Percentiles rank a stretch among this genome's conserved stretches.
These are phyloP conservation scores for Quillaja saponaria DNA, from an alignment of 306 rosid species.

Conservation along the genomic window DNA sequence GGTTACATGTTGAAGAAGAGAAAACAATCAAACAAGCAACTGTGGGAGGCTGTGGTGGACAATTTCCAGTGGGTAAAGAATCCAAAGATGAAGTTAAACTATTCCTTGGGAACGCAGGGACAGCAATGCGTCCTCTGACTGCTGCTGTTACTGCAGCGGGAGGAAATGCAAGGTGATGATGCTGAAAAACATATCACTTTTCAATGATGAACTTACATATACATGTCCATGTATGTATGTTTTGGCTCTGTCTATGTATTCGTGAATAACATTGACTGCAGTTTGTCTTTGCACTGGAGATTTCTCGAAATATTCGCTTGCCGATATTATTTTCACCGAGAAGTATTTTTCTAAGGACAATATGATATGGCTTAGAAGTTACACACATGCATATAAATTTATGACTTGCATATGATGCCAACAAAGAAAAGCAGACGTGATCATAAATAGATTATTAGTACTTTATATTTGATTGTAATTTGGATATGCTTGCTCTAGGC, in stretches of 20 bases:
- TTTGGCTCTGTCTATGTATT: too few species aligned
- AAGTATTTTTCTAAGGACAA: neutral
- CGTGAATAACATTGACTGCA: too few species aligned
- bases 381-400: neutral
- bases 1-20: constrained; percentile 80
- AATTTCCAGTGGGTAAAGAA: constrained; percentile 63
- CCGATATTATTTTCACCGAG: too few species aligned
- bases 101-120: constrained; percentile 99
- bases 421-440: neutral
- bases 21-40: constrained; percentile 65
- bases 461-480: too few species aligned
- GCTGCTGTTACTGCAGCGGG: constrained; percentile 96
- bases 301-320: too few species aligned
- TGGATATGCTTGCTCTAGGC: too few species aligned
- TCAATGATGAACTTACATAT: too few species aligned
- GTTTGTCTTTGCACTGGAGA: too few species aligned
- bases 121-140: constrained; percentile 98
- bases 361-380: neutral
- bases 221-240: too few species aligned
- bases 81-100: constrained; percentile 73
- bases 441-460: too few species aligned
- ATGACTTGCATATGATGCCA: neutral
- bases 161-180: constrained; percentile 70
- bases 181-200: too few species aligned
- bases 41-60: constrained; percentile 93